These are phyloP conservation scores for Knufia fluminis DNA, from an alignment of 2,329 filamentous ascomycete genomes.

Conservation along the genomic window DNA sequence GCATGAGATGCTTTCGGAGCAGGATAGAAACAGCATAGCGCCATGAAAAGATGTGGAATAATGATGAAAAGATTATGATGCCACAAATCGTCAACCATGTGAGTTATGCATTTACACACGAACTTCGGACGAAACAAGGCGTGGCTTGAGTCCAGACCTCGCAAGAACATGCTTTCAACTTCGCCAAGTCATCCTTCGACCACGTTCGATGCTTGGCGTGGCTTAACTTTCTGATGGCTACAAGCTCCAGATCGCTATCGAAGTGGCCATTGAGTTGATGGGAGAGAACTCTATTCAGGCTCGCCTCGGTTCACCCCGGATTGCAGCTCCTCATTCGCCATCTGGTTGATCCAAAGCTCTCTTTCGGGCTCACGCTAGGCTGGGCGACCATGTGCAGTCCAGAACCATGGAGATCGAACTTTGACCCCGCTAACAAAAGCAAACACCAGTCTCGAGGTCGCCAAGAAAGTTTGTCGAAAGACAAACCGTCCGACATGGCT, in stretches of 20 bases:
- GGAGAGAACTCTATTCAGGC: background rate
- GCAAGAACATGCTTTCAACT: background rate
- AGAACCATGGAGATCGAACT: background rate
- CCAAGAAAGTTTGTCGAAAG: background rate
- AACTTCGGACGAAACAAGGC: background rate
- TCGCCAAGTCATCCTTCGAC: background rate
- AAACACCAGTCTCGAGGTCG: background rate
- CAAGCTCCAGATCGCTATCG: background rate
- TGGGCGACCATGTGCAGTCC: too few species aligned
- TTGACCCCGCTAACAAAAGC: background rate
- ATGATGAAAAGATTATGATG: too few species aligned
- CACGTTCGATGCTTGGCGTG: background rate
- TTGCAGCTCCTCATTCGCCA: background rate
- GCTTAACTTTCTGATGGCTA: background rate
- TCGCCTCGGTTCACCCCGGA: background rate
- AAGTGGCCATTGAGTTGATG: too few species aligned
- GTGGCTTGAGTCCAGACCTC: conserved; percentile 1
- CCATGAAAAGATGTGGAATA: too few species aligned
- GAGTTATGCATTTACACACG: too few species aligned
- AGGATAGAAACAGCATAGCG: too few species aligned
- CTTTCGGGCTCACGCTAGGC: too few species aligned
- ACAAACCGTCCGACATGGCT: background rate
- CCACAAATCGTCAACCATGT: too few species aligned
- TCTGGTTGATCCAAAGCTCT: background rate
- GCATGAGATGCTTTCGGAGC: too few species aligned